Base-by-base conservation (phyloP, 805 yeast genomes). In the Kuraishia cidri region DNA sequence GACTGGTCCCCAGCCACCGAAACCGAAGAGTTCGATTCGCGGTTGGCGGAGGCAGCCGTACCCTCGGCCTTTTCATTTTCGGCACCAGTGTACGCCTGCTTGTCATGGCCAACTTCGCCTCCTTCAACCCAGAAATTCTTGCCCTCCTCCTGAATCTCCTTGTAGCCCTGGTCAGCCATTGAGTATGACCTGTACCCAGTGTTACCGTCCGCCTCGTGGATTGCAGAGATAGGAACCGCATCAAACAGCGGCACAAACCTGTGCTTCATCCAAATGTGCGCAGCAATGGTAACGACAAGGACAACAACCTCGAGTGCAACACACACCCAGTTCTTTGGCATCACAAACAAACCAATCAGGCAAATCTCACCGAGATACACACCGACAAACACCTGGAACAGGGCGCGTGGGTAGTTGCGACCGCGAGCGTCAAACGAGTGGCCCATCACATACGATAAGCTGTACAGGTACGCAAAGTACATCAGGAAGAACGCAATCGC, bases 311-410 rank as follows among this genome's bases (percentile, higher is more conserved):
- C 88, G 35, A 83, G 59, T 3, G 64, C 92, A 41, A 81, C 74
- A 44, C 79, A 74, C 15, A 81, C 85, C 90, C 90, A 83, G 42
- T 79, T 66, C 61, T 83, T 79, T 29, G 75, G 71, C 75, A 80
- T 75, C 25, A 82, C 80, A 48, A 82, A 82, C 50, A 83, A 61
- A 25, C 82, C 90, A 37, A 74, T 54, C 35, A 81, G 57, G 54
- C 84, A 76, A 28, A 79, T 58, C 54, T 83, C 85, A 28, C 79
- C 80, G 39, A 83, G 58, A 52, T 83, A 83, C 26, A 83, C 41
- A 10, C 79, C 87, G 36, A 74, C 80, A 51, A 80, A 81, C 9
- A 76, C 62, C 55, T 81, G 85, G 54, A 81, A 76, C 42, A 82
- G 52, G 2, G 86, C 84, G 45, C 69, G 62, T 30, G 86, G 82